Evolutionary conservation across 2,329 filamentous ascomycete genomes (phyloP).

Genomic region (Xylaria sp.): DNA sequence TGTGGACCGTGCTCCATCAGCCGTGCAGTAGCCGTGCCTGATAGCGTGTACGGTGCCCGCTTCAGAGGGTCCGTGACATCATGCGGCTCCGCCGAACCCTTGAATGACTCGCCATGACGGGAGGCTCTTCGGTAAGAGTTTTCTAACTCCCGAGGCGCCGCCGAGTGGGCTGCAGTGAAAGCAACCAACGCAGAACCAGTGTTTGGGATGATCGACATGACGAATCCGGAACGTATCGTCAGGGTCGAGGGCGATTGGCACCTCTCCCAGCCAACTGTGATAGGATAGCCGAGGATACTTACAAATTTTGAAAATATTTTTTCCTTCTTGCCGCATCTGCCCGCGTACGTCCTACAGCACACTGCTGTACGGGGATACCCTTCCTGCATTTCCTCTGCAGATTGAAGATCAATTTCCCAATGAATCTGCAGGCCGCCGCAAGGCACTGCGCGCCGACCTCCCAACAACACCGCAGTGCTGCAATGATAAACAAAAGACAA

Average conservation of each 20-base stretch:
- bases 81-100: slow-evolving; percentile 38
- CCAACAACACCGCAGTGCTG: not conserved
- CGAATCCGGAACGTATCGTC: slow-evolving; percentile 20
- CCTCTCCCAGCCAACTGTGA: not conserved
- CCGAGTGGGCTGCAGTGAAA: slow-evolving; percentile 15
- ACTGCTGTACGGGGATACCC: not conserved
- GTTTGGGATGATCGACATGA: slow-evolving; percentile 26
- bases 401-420: slow-evolving; percentile 20
- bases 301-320: not conserved
- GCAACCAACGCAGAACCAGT: slow-evolving; percentile 26
- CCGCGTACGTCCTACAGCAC: not conserved
- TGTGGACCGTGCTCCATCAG: slow-evolving; percentile 28
- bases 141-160: slow-evolving; percentile 26
- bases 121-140: slow-evolving; percentile 36
- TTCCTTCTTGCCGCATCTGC: slow-evolving; percentile 7
- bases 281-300: slow-evolving; percentile 18
- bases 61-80: slow-evolving; percentile 33
- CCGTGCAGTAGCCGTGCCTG: slow-evolving; percentile 18
- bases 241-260: slow-evolving; percentile 3
- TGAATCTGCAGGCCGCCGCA: slow-evolving; percentile 1
- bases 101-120: slow-evolving; percentile 34
- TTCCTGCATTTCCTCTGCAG: slow-evolving; percentile 23
- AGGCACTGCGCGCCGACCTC: not conserved
- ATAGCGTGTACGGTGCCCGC: not conserved
- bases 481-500: not conserved